These are phyloP conservation scores for Phyllosticta citriasiana DNA, from an alignment of 2,329 filamentous ascomycete genomes.

Conservation along the genomic window DNA sequence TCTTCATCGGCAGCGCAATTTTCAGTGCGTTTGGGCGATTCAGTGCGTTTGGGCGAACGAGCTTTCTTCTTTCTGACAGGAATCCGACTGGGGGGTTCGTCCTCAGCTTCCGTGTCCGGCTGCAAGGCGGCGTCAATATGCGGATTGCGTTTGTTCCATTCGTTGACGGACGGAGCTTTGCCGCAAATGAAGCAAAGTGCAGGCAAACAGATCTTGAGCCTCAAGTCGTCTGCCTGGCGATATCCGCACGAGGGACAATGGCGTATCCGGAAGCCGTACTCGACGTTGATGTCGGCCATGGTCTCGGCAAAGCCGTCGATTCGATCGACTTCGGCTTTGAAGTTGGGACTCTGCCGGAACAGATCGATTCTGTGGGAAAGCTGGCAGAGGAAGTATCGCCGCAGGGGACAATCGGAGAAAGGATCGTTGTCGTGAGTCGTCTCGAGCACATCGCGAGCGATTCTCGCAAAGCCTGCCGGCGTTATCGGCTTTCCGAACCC, in stretches of 20 bases:
- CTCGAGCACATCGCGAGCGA: not conserved
- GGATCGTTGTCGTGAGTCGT: not conserved
- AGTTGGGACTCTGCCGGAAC: not conserved
- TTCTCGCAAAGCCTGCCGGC: not conserved
- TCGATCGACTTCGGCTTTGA: not conserved
- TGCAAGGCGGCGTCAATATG: no score
- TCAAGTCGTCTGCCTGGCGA: no score
- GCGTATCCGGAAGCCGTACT: not conserved
- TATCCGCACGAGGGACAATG: not conserved
- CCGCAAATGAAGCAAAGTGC: no score
- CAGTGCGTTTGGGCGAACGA: no score
- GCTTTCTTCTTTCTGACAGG: no score
- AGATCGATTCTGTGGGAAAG: not conserved
- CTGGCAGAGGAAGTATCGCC: not conserved
- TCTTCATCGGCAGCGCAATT: no score
- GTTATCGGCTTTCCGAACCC: not conserved
- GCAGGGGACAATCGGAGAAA: not conserved
- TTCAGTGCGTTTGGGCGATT: no score
- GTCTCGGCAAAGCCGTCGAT: not conserved
- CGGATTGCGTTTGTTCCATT: no score
- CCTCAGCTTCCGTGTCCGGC: no score
- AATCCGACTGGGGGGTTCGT: no score
- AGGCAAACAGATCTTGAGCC: no score
- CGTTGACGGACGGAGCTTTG: no score
- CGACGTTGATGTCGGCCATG: not conserved